Evolutionary conservation across 768 basidiomycete species (phyloP), one percentile per base, ranked within the genome.

Genomic region (Panaeolus papilionaceus): DNA sequence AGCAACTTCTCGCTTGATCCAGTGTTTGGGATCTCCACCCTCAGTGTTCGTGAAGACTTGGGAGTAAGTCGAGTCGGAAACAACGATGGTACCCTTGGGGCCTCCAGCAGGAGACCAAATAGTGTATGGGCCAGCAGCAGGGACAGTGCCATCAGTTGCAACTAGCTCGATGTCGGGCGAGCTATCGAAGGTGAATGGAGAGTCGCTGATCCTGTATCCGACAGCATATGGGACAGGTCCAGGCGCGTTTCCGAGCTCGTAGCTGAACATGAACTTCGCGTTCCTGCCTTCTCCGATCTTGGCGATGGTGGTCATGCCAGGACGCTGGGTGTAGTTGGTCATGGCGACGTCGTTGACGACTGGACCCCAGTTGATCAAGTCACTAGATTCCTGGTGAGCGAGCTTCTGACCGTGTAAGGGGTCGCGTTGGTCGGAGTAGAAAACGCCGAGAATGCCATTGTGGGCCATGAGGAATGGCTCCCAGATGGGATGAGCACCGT

Each of bases 181-280:
- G 14, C 54, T 58, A 16, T 58, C 54, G 54, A 58, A 58, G 28
- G 54, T 58, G 14, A 58, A 58, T 28, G 54, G 54, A 28, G 54
- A 58, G 28, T 58, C 54, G n/a, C 54, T 58, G 14, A 58, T 58
- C 16, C 54, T 58, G 54, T 58, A 58, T 18, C 54, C 54, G 5
- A 58, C 54, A 33, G 54, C 54, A 18, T 58, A 58, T 1, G 54
- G 54, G 11, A 58, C 54, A 11, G 54, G 54, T 58, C 54, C 54
- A 9, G 54, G 54, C 14, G 54, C 54, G 6, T 14, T 58, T 58
- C 54, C 54, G 11, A 58, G 26, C 28, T 58, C 54, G 28, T 58
- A 58, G 54, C 54, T 58, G 28, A 58, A 37, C 54, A 58, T 58
- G n/a, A 58, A 58, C 28, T 58, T 58, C 26, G 54, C 54, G 14